Evolutionary conservation across 306 rosid genomes (phyloP), one percentile per base, ranked within the genome.

Genomic region (Lablab purpureus): DNA sequence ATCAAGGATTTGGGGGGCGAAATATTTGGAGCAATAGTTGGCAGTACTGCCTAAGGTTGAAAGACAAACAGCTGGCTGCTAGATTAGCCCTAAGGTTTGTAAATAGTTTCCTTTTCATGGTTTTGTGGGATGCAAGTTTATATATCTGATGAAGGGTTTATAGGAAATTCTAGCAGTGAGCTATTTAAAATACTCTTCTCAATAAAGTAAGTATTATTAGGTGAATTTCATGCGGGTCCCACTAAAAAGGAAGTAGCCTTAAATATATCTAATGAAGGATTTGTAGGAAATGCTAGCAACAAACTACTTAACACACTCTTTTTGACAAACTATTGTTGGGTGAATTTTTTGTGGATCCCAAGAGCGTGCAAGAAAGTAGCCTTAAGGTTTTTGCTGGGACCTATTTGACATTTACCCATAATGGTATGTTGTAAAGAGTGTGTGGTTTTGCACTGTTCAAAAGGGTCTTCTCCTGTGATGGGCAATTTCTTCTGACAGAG

Each of bases 31-130:
- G 95, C 86, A 91, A 83, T 87, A 92, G 93, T 74, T 94, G 99
- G 99, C 97, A 92, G 92, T 91, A 94, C 83, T 94, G 99, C 89
- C 89, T 94, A 73, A 87, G 97, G 84, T 89, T 94, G 93, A 94
- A 88, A 84, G 97, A 92, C 82, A 92, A 91, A 84, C 92, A 86
- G 67, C 85, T 91, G 84, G 99, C 99, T 40, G 97, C 97, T 80
- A 91, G 86, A 87, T 93, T 94, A 84, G 87, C 97, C 82, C 87
- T 94, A 71, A 89, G 91, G 99, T 94, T 83, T 65, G 93, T 75
- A 79, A 73, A 15, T 43, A 32, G 27, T 74, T 52, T 81, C 43
- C 21, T 76, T 83, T 63, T 75, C 73, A 10, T 82, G 78, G 49
- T 72, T 10, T 59, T 56, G 63, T 78, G 40, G 76, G 55, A 74